Percentiles rank a stretch among this genome's conserved stretches.
Conservation (phyloP, 768 basidiomycete species). For the Lactarius pseudohatsudake region DNA sequence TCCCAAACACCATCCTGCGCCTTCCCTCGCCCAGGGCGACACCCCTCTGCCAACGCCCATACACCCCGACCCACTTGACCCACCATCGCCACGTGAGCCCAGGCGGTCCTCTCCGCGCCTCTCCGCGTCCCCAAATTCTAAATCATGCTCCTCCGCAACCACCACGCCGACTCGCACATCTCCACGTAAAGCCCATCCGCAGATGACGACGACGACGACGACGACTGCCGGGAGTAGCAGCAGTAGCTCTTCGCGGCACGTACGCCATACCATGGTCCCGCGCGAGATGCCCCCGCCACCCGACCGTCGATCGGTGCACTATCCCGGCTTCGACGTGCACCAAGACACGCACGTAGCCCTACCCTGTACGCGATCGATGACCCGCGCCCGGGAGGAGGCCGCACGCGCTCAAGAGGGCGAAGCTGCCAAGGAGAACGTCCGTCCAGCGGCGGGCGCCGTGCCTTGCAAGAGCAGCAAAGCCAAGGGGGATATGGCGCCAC, state of each 20-base stretch:
- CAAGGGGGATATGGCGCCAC: constrained; percentile 15
- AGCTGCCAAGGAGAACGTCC: constrained; percentile 28
- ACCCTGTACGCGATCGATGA: constrained; percentile 18
- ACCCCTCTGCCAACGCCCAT: not conserved
- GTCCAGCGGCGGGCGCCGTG: constrained; percentile 1
- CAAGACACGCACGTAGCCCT: constrained; percentile 28
- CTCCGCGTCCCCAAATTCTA: constrained; percentile 6
- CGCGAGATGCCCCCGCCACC: constrained; percentile 23
- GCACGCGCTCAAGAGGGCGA: constrained; percentile 16
- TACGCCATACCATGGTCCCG: constrained; percentile 17
- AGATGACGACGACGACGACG: constrained; percentile 14
- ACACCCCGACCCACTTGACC: not conserved
- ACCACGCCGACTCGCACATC: constrained; percentile 22
- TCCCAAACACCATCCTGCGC: not conserved
- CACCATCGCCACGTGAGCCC: constrained; percentile 10
- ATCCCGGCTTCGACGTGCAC: constrained; percentile 30
- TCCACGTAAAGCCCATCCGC: constrained; percentile 23
- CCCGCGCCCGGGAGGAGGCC: constrained; percentile 14
- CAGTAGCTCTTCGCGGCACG: constrained; percentile 8
- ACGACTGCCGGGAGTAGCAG: not conserved
- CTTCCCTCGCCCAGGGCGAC: constrained; percentile 2
- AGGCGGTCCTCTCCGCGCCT: constrained; percentile 22
- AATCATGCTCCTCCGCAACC: not conserved
- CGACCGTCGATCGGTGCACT: constrained; percentile 28
- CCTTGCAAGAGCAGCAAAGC: constrained; percentile 6